Base-by-base conservation (phyloP, 176 grass and related monocot species). In the Aegilops sharonensis region DNA sequence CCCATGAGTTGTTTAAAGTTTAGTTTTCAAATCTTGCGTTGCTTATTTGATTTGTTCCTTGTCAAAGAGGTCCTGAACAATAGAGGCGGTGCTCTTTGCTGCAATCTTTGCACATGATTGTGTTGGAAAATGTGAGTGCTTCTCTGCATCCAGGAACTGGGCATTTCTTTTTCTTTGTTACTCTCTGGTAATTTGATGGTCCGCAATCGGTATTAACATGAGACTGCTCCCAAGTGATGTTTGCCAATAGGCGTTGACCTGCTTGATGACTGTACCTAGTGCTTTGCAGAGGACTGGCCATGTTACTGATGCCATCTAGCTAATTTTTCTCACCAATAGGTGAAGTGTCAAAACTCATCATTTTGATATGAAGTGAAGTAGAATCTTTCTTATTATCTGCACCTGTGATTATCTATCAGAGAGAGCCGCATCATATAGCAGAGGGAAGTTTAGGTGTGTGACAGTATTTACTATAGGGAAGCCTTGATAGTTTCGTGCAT, bases 121-220 rank as follows among this genome's bases (percentile, higher is more conserved):
- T 94, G 84, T 99, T 99, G 34, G 97, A 99, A 72, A 96, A 99
- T 25, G 87, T 90, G 57, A 96, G 72, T 56, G 91, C 74, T 79
- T 96, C 94, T 91, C 91, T 99, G 72, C 97, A 99, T 12, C 89
- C 88, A 50, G 85, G 89, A 70, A 94, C 94, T 67, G 94, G 94
- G 72, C 94, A 99, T 72, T 90, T 91, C 63, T 87, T 96, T 87
- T 99, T 99, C 79, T 89, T 93, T 32, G 89, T 96, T 76, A 50
- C 92, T 85, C 89, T 95, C 75, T 99, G 92, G 75, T 99, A 99
- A 91, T 94, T 99, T 78, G 92, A 94, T 85, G 97, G 97, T 78
- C 94, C 97, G 32, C 97, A 99, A 20, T 99, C 97, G 42, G 80
- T 87, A 78, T 96, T 98, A 52, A 93, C 91, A 78, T 98, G 97